A percentile compares a stretch with the other conserved stretches of the same genome.
These are phyloP conservation scores for Oryza glaberrima DNA, from an alignment of 176 grass and related monocot species.

Conservation along the genomic window DNA sequence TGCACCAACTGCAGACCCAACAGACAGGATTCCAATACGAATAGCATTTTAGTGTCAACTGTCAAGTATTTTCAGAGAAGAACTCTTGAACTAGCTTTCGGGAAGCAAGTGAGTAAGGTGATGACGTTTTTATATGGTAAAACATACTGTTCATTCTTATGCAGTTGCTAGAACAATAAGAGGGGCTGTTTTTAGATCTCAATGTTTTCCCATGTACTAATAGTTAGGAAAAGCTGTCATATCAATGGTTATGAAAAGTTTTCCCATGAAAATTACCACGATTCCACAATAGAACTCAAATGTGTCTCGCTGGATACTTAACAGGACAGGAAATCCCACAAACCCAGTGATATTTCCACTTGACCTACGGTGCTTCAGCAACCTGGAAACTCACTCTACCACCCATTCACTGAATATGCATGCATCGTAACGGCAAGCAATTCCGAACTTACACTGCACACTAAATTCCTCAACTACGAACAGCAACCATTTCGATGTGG, in stretches of 20 bases:
- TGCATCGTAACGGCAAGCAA: background rate
- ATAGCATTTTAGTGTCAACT: background rate
- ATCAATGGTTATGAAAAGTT: background rate
- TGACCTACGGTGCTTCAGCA: background rate
- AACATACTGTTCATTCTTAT: background rate
- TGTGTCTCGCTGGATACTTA: background rate
- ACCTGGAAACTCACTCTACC: background rate
- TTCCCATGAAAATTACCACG: background rate
- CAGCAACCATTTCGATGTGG: background rate
- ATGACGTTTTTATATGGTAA: background rate
- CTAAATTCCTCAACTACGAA: background rate
- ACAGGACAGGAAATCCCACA: background rate
- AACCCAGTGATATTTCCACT: background rate
- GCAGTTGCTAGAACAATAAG: conserved; percentile 2
- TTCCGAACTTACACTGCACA: background rate
- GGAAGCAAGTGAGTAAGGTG: background rate
- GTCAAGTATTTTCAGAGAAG: background rate
- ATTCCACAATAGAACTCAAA: background rate
- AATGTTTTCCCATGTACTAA: background rate
- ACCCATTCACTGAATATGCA: background rate
- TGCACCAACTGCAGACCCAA: conserved; percentile 79
- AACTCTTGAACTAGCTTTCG: background rate
- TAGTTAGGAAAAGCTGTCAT: background rate
- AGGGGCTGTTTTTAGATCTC: background rate
- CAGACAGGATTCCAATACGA: conserved; percentile 18